These are phyloP conservation scores for Penium margaritaceum DNA, from an alignment of 139 green algal species.

Conservation along the genomic window DNA sequence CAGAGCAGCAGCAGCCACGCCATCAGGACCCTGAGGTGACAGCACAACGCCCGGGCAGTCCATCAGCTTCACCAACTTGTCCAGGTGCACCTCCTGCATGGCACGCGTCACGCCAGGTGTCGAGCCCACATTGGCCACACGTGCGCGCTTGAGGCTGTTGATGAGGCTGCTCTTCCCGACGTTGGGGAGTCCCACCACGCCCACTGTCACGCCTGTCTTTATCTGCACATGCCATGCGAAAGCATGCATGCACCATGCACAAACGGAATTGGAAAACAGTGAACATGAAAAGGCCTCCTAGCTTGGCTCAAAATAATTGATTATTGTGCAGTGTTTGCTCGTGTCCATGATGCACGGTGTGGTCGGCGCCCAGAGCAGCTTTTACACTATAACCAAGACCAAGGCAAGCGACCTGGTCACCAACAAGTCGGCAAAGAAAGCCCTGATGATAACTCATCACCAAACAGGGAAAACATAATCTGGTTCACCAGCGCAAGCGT, in stretches of 20 bases:
- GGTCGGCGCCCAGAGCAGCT: too few relatives aligned
- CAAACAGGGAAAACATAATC: too few relatives aligned
- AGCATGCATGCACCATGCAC: too few relatives aligned
- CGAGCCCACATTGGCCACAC: constrained; percentile 65
- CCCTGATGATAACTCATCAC: too few relatives aligned
- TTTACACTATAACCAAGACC: too few relatives aligned
- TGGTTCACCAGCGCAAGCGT: too few relatives aligned
- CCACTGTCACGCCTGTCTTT: constrained; percentile 92
- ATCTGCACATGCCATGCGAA: constrained; percentile 67
- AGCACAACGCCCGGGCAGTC: constrained; percentile 85
- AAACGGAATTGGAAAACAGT: too few relatives aligned
- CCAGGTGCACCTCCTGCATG: constrained; percentile 83
- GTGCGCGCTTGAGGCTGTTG: constrained; percentile 86
- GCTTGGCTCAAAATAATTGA: constrained; percentile 91
- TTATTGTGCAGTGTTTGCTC: constrained; percentile 86
- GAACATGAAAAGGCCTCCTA: too few relatives aligned
- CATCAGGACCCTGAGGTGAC: constrained; percentile 39
- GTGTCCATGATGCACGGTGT: constrained; percentile 97
- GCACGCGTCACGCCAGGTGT: constrained; percentile 47
- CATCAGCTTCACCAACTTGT: constrained; percentile 89
- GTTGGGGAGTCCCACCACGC: constrained; percentile 93
- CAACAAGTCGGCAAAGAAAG: too few relatives aligned
- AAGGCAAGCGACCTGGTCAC: too few relatives aligned
- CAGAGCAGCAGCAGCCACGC: constrained; percentile 64
- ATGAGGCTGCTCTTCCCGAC: constrained; percentile 95